phyloP scores from a whole-genome alignment of 306 rosid species.

The Inga laurina region DNA sequence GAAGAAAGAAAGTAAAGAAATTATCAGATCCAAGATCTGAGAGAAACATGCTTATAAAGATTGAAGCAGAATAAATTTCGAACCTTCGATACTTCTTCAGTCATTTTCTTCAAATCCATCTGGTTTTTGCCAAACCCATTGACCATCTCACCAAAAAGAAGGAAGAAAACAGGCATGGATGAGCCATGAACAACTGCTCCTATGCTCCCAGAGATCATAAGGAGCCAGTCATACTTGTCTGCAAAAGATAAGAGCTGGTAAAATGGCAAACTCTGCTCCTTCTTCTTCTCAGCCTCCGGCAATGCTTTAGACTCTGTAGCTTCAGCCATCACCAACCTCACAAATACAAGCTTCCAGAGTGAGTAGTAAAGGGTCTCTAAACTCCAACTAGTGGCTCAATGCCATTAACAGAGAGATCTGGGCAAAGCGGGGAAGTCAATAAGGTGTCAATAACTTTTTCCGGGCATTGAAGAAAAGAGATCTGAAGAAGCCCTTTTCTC shows the following conservation, averaged over 20 bases:
- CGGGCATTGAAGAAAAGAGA: slow-evolving; percentile 49
- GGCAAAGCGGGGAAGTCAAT: slow-evolving; percentile 21
- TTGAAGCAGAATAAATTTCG: neutral
- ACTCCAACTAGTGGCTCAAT: slow-evolving; percentile 35
- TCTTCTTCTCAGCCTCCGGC: slow-evolving; percentile 95
- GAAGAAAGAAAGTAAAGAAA: neutral
- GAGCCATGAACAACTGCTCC: slow-evolving; percentile 97
- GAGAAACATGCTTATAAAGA: neutral
- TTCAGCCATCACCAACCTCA: slow-evolving; percentile 54
- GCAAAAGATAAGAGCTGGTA: slow-evolving; percentile 89
- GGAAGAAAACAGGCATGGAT: slow-evolving; percentile 96
- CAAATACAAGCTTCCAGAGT: neutral
- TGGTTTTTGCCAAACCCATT: slow-evolving; percentile 97
- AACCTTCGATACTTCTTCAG: slow-evolving; percentile 91
- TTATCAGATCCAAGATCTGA: slow-evolving; percentile 60
- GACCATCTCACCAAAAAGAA: slow-evolving; percentile 93
- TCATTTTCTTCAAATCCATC: slow-evolving; percentile 78
- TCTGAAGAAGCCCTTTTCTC: slow-evolving; percentile 38
- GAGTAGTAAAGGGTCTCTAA: neutral
- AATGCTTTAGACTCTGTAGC: slow-evolving; percentile 53
- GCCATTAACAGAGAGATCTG: slow-evolving; percentile 44
- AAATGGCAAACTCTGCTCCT: slow-evolving; percentile 87
- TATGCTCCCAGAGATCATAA: slow-evolving; percentile 80
- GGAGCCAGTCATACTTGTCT: slow-evolving; percentile 78
- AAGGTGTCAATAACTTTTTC: slow-evolving; percentile 13